These are phyloP conservation scores for Amylostereum chailletii DNA, from an alignment of 1,284 basidiomycete genomes.

Conservation along the genomic window DNA sequence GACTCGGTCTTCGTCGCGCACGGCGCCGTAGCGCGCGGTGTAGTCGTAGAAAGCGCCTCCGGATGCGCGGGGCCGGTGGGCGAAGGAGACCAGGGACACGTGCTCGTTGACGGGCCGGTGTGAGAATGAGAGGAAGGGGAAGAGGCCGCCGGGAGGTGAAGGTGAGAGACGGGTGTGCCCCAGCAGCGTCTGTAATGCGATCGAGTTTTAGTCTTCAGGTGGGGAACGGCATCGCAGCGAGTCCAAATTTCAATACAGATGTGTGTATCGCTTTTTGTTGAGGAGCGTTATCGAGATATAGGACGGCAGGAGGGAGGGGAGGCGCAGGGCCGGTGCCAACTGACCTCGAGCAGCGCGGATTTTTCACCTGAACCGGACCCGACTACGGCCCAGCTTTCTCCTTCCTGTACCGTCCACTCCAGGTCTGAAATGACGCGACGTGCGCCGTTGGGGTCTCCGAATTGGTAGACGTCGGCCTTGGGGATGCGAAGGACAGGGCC, in stretches of 20 bases:
- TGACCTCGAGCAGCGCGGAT: conserved; percentile 51
- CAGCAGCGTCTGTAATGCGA: conserved; percentile 9
- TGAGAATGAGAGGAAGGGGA: conserved; percentile 50
- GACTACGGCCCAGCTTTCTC: conserved; percentile 69
- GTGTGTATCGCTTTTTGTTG: no score
- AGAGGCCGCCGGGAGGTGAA: conserved; percentile 56
- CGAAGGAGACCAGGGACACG: conserved; percentile 68
- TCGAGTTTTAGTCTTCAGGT: not conserved
- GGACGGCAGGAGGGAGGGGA: not conserved
- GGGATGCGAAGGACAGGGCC: conserved; percentile 30
- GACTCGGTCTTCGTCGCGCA: conserved; percentile 72
- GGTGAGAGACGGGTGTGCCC: conserved; percentile 22
- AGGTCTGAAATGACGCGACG: conserved; percentile 43
- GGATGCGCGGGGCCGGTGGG: conserved; percentile 46
- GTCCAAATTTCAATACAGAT: no score
- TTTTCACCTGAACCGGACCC: conserved; percentile 46
- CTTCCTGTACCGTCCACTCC: conserved; percentile 52
- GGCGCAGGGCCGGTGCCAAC: conserved; percentile 7
- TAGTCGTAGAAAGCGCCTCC: conserved; percentile 85
- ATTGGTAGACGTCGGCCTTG: conserved; percentile 38
- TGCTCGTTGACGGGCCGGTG: conserved; percentile 31
- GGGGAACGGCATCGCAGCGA: no score
- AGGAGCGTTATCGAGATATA: no score
- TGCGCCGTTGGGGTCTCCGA: conserved; percentile 34
- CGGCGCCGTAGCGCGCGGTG: conserved; percentile 81